These are phyloP conservation scores for Fusarium globosum DNA, from an alignment of 2,329 filamentous ascomycete species.

Conservation along the genomic window DNA sequence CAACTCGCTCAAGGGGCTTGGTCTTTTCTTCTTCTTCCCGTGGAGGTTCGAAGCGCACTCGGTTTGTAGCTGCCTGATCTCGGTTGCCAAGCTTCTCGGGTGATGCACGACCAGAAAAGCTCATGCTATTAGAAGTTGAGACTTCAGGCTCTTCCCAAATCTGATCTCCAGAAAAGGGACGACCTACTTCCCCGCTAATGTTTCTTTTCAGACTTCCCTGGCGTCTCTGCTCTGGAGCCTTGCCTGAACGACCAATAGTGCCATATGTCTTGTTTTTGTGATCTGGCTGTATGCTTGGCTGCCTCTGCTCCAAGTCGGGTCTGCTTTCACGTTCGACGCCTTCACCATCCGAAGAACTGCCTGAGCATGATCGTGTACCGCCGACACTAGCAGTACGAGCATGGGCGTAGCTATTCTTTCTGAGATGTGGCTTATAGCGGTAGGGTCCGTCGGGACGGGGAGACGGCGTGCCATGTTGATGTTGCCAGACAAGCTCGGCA, in stretches of 20 bases:
- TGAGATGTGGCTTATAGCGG: slow-evolving; percentile 74
- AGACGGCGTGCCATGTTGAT: slow-evolving; percentile 68
- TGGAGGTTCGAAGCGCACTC: slow-evolving; percentile 55
- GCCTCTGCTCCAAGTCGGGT: slow-evolving; percentile 41
- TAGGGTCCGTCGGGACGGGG: slow-evolving; percentile 72
- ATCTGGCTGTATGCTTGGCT: slow-evolving; percentile 23
- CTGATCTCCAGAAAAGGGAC: slow-evolving; percentile 78
- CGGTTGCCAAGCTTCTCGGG: slow-evolving; percentile 49
- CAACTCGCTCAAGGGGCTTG: slow-evolving; percentile 64
- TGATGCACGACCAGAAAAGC: slow-evolving; percentile 46
- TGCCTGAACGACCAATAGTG: slow-evolving; percentile 52
- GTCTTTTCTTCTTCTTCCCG: slow-evolving; percentile 51
- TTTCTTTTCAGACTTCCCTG: slow-evolving; percentile 76
- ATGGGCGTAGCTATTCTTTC: slow-evolving; percentile 77
- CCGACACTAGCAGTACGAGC: slow-evolving; percentile 71
- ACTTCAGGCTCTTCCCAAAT: slow-evolving; percentile 89
- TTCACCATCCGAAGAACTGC: slow-evolving; percentile 63
- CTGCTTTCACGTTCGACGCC: slow-evolving; percentile 50
- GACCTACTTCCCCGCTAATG: slow-evolving; percentile 74
- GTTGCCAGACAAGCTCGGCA: slow-evolving; percentile 81
- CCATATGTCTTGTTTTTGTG: slow-evolving; percentile 55
- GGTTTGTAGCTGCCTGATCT: slow-evolving; percentile 49
- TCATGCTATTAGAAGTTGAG: slow-evolving; percentile 21
- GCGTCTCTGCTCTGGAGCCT: slow-evolving; percentile 58
- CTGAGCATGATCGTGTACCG: slow-evolving; percentile 60